Evolutionary conservation across 2,329 filamentous ascomycete genomes (phyloP).

Genomic region (Alternaria longipes): DNA sequence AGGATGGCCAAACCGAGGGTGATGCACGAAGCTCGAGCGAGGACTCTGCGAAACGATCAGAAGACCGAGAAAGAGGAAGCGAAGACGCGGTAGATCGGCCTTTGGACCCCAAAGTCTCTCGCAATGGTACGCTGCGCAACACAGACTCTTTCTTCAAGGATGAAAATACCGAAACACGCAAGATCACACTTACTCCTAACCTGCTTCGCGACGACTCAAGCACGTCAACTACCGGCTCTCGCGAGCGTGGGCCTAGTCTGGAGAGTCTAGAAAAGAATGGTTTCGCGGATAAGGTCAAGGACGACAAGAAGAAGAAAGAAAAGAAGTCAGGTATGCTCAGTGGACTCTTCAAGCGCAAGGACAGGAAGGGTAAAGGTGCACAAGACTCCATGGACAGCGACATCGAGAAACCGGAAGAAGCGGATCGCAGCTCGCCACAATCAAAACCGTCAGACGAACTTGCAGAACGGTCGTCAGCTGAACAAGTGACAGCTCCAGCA

Average conservation of each 20-base stretch:
- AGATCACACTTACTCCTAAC: conserved; percentile 95
- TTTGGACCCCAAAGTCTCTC: conserved; percentile 62
- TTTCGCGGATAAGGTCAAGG: conserved; percentile 68
- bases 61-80: conserved; percentile 64
- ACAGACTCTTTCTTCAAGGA: conserved; percentile 98
- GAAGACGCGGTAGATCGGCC: conserved; percentile 71
- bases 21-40: conserved; percentile 45
- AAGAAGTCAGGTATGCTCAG: conserved; percentile 78
- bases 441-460: conserved; percentile 45
- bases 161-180: conserved; percentile 92
- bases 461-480: conserved; percentile 40
- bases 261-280: conserved; percentile 78
- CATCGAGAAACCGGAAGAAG: conserved; percentile 56
- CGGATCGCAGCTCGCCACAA: conserved; percentile 46
- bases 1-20: conserved; percentile 35
- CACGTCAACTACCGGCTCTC: conserved; percentile 47
- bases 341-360: conserved; percentile 72
- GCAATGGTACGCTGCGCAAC: conserved; percentile 87
- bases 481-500: conserved; percentile 33
- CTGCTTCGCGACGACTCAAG: conserved; percentile 81
- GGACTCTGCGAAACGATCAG: conserved; percentile 53
- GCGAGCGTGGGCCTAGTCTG: conserved; percentile 70
- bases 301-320: conserved; percentile 77
- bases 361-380: conserved; percentile 61
- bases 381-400: conserved; percentile 52